Base-by-base conservation (phyloP, 306 rosid species). In the Medicago ruthenica region DNA sequence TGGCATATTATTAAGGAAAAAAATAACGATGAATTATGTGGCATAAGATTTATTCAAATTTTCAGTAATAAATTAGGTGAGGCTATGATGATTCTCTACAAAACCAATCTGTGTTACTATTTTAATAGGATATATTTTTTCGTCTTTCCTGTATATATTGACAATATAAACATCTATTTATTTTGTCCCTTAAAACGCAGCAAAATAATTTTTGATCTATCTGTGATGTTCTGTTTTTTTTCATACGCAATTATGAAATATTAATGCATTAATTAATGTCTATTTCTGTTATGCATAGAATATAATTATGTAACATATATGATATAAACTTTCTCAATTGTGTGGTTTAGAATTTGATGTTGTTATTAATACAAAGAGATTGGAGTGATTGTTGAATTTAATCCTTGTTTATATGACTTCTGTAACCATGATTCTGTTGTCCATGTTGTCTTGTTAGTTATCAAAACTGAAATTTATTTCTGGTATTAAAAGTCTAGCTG, bases 181-280 rank as follows among this genome's bases (percentile, higher is more conserved):
- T 53, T 83, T 74, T 74, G 20, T 36, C 10, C 79, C 66, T 61
- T 20, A 6, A 53, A 45, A 22, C 21, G 31, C 13, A 8, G 67
- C 47, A 31, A 42, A 42, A 12, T 39, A 13, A 74, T 55, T 82
- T 44, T 45, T 73, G 58, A 40, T 72, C 16, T 34, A 16, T 51
- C 24, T 20, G 34, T 65, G 20, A 66, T 76, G 57, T 81, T 65
- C 8, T 48, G 61, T 86, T 83, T 71, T 61, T 61, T 5, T 57
- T 24, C 31, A 13, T 47, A 51, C 5, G 45, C 45, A 60, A 53
- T 39, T 39, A 69, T 50, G 62, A 53, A 55, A 64, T 36, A 51
- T 62, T 41, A 69, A 71, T 66, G 73, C 70, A 50, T 78, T 74
- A 79, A 53, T 67, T 73, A 77, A 61, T 69, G 18, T 34, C 61